Base-by-base conservation (phyloP, 345 rosid genomes). In the Populus pruinosa region DNA sequence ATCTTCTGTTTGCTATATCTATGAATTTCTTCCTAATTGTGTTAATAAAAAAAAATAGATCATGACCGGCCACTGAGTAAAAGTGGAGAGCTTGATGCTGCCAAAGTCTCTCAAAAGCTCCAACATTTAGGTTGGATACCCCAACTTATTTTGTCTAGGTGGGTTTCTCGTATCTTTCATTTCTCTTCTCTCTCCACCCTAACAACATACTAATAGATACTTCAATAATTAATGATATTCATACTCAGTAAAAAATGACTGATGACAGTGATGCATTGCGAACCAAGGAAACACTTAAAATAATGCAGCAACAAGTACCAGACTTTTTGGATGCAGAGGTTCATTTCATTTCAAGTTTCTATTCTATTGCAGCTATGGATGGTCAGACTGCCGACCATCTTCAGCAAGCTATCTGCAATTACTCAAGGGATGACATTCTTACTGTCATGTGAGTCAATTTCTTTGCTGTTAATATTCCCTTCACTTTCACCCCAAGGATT, bases 301-400 rank as follows among this genome's bases (percentile, higher is more conserved):
- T 91, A 80, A 96, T 96, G 99, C 99, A 93, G 89, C 90, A 88
- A n/a, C 89, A 84, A n/a, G 93, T 90, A 4, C 84, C 74, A 44
- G 90, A 77, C 56, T 87, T 96, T 70, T 71, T 85, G 83, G 93
- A 88, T 72, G 94, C 98, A 6, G 89, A 90, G 82, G 88, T 91
- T 70, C 93, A 89, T 85, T 92, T 91, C 80, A 82, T 96, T 72
- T 91, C 99, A 0, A 96, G 98, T 87, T 96, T 93, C 83, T 96
- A 96, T 85, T 96, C 98, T 64, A 84, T 96, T 75, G 94, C 99
- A 4, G 97, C 98, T 35, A 90, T 96, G 99, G 98, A 95, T 75
- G 99, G 99, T 38, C 99, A 95, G 82, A 95, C 99, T 9, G 98
- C 98, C 0, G 93, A 89, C 9, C 98, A 91, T 79, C 92, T 95